Percentiles rank a stretch among this genome's conserved stretches.
Conservation (phyloP, 768 basidiomycete genomes). For the Lentinula lateritia region DNA sequence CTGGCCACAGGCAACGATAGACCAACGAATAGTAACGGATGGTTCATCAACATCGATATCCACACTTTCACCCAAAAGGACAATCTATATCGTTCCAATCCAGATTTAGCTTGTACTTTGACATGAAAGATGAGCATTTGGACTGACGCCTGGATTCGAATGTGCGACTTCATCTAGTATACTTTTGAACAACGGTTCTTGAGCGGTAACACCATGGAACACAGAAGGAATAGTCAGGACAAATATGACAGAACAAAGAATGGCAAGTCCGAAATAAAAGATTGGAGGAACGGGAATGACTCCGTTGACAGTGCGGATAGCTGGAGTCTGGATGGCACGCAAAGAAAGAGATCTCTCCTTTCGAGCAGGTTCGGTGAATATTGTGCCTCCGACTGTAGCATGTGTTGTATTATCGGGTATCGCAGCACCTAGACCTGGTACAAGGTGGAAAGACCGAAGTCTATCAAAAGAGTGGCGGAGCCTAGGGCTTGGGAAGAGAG, state of each 20-base stretch:
- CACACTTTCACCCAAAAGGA: constrained; percentile 50
- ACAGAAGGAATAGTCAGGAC: constrained; percentile 41
- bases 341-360: background rate
- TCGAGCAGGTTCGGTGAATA: background rate
- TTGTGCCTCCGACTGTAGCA: background rate
- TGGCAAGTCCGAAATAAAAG: constrained; percentile 26
- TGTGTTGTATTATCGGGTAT: background rate
- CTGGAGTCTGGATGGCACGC: background rate
- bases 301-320: background rate
- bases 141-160: constrained; percentile 38
- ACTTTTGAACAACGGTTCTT: constrained; percentile 33
- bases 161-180: constrained; percentile 34
- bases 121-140: background rate
- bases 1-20: constrained; percentile 46
- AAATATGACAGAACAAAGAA: constrained; percentile 43
- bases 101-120: constrained; percentile 1
- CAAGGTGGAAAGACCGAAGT: constrained; percentile 40
- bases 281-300: constrained; percentile 7
- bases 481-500: constrained; percentile 21
- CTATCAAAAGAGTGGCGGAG: constrained; percentile 30
- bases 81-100: constrained; percentile 29
- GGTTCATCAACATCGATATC: constrained; percentile 59
- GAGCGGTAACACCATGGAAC: constrained; percentile 39
- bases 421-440: background rate
- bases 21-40: constrained; percentile 50